Evolutionary conservation across 164 flowering plant species (phyloP).

Genomic region (Magnolia officinalis): DNA sequence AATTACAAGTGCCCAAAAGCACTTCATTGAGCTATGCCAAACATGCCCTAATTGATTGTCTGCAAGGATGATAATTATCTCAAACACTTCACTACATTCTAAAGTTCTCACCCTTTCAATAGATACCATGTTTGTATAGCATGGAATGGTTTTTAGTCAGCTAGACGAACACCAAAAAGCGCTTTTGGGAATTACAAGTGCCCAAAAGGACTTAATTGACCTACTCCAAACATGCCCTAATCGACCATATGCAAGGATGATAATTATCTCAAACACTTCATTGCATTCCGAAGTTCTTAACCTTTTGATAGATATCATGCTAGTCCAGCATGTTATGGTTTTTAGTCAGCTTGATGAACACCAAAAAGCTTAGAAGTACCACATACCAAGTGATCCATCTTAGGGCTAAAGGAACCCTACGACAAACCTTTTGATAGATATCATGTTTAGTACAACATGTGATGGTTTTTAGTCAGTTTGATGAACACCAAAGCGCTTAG

Average conservation of each 20-base stretch:
- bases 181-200: not conserved
- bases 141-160: not conserved
- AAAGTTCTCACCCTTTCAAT: not conserved
- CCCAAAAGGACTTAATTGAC: no score
- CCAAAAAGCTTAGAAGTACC: not conserved
- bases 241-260: not conserved
- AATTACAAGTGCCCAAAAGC: not conserved
- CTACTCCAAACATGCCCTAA: not conserved
- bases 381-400: conserved; percentile 98
- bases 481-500: not conserved
- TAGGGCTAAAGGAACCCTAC: conserved; percentile 56
- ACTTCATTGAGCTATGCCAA: no score
- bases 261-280: not conserved
- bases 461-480: not conserved
- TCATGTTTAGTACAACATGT: not conserved
- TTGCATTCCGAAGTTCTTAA: not conserved
- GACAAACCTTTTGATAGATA: not conserved
- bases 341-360: not conserved
- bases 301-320: not conserved
- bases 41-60: no score
- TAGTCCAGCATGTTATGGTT: not conserved
- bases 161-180: not conserved
- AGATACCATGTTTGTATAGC: not conserved
- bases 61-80: not conserved
- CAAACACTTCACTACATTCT: not conserved